A percentile compares a stretch with the other conserved stretches of the same genome.
phyloP scores from a whole-genome alignment of 164 flowering plant genomes.

The Stephania yunnanensis region DNA sequence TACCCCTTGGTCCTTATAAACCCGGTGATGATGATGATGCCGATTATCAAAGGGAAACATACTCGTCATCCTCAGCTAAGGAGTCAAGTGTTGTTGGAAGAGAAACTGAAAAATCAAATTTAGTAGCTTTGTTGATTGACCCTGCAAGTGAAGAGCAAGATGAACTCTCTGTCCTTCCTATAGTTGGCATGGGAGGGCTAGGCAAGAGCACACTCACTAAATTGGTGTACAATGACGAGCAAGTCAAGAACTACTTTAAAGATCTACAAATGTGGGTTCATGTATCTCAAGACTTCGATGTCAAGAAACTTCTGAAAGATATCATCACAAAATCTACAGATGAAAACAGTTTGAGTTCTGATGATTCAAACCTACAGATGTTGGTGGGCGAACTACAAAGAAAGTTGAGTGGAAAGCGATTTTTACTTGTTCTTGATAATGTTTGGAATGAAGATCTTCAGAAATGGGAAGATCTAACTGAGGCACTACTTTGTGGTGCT shows the following conservation, averaged over 20 bases:
- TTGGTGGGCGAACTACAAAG: not conserved
- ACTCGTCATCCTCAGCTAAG: not conserved
- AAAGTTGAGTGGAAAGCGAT: not conserved
- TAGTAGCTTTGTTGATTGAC: not conserved
- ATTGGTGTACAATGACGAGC: not conserved
- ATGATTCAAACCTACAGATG: not conserved
- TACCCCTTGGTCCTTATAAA: not conserved
- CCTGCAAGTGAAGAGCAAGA: not conserved
- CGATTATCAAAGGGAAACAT: not conserved
- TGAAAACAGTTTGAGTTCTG: not conserved
- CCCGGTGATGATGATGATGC: not conserved
- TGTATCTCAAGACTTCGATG: not conserved
- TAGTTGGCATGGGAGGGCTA: not conserved
- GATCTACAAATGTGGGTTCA: not conserved
- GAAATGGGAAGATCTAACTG: too few relatives aligned
- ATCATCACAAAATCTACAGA: not conserved
- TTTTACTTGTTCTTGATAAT: too few relatives aligned
- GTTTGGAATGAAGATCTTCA: too few relatives aligned
- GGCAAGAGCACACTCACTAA: not conserved
- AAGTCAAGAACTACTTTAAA: not conserved
- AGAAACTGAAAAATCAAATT: not conserved
- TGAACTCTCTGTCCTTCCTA: not conserved
- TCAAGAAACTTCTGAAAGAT: not conserved
- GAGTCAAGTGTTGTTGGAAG: not conserved
- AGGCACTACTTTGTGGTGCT: not conserved